These are phyloP conservation scores for Cryphonectria naterciae DNA, from an alignment of 2,329 filamentous ascomycete genomes.

Conservation along the genomic window DNA sequence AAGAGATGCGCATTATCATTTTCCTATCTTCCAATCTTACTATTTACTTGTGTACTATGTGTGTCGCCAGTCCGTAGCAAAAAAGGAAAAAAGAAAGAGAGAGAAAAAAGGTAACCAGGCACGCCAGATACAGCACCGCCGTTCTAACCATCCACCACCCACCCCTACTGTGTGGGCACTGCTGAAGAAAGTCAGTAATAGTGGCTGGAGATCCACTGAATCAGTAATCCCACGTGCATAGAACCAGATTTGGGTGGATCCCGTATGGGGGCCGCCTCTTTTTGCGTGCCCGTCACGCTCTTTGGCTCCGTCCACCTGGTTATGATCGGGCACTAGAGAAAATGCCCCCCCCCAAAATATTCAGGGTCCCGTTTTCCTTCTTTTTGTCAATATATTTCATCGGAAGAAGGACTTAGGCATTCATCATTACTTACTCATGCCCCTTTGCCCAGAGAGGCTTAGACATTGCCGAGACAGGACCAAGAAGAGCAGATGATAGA, in stretches of 20 bases:
- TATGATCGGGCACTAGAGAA: background rate
- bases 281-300: background rate
- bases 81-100: background rate
- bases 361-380: background rate
- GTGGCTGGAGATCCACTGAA: background rate
- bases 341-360: no score
- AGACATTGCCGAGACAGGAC: background rate
- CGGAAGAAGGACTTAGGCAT: background rate
- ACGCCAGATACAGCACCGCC: background rate
- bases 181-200: background rate
- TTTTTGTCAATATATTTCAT: background rate
- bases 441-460: background rate
- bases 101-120: background rate
- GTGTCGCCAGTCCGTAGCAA: background rate
- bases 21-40: background rate
- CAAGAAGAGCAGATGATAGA: background rate
- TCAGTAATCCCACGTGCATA: background rate
- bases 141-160: background rate
- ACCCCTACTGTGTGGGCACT: no score
- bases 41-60: background rate
- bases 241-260: background rate
- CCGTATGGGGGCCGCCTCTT: background rate
- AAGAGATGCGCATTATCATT: background rate
- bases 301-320: background rate
- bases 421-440: background rate